A percentile compares a stretch with the other conserved stretches of the same genome.
Evolutionary conservation across 257 asterid genomes (phyloP).

Genomic region (Coffea eugenioides): DNA sequence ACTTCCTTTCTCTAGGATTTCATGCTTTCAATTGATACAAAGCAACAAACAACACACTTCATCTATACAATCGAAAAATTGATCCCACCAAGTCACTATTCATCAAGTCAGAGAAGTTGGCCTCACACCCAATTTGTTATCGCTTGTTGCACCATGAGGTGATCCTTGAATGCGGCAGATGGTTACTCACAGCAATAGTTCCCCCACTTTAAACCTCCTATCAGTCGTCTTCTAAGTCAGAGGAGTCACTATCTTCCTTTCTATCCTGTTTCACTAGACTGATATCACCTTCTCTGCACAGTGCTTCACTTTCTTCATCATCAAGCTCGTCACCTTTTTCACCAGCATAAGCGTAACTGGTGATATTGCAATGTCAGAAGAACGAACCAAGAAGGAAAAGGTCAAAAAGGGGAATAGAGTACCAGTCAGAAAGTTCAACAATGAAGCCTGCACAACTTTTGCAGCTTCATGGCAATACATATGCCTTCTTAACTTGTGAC

Average conservation of each 20-base stretch:
- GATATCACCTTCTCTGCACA: slow-evolving; percentile 71
- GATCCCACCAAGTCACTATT: slow-evolving; percentile 4
- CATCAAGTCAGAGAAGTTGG: not conserved
- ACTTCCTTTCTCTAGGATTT: slow-evolving; percentile 12
- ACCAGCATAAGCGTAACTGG: slow-evolving; percentile 88
- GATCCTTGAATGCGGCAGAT: not conserved
- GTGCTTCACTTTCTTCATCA: slow-evolving; percentile 73
- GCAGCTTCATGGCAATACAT: not conserved
- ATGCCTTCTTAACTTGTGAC: not conserved
- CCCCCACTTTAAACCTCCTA: slow-evolving; percentile 49
- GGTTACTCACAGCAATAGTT: slow-evolving; percentile 25
- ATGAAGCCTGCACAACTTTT: not conserved
- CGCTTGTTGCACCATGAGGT: slow-evolving; percentile 6
- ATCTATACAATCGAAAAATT: slow-evolving; percentile 17
- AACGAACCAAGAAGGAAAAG: slow-evolving; percentile 6
- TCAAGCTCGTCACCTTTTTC: slow-evolving; percentile 64
- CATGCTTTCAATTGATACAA: slow-evolving; percentile 6
- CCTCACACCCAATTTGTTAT: slow-evolving; percentile 1
- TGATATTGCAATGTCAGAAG: slow-evolving; percentile 7
- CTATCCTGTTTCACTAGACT: slow-evolving; percentile 59
- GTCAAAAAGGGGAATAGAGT: not conserved
- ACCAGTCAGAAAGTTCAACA: not conserved
- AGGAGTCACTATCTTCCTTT: slow-evolving; percentile 41
- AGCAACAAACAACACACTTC: slow-evolving; percentile 6
- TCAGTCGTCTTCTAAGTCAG: slow-evolving; percentile 55